Evolutionary conservation across 75 land plant species (phyloP).

Genomic region (Ceratopteris richardii): DNA sequence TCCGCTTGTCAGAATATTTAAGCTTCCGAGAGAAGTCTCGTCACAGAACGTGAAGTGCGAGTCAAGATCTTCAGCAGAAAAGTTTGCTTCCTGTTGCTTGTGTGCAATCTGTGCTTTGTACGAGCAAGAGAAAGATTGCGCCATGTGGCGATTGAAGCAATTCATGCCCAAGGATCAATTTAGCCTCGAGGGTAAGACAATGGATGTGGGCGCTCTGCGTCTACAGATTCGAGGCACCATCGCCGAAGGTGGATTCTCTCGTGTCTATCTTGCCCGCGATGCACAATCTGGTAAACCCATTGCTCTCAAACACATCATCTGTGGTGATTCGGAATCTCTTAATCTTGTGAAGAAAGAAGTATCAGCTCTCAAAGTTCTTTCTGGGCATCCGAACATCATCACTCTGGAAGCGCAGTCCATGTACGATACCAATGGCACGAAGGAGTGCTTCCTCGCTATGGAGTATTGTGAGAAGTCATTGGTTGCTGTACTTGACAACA

Average conservation of each 20-base stretch:
- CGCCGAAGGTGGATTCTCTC: conserved; percentile 93
- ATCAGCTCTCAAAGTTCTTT: conserved; percentile 62
- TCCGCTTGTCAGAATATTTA: too few relatives aligned
- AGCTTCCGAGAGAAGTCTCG: too few relatives aligned
- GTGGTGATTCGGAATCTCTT: conserved; percentile 72
- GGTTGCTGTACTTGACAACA: conserved; percentile 69
- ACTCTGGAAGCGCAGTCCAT: conserved; percentile 60
- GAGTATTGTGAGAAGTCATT: conserved; percentile 86
- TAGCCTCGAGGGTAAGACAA: conserved; percentile 71
- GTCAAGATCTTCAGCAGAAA: too few relatives aligned
- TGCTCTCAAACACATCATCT: conserved; percentile 91
- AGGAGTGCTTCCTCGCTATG: conserved; percentile 80
- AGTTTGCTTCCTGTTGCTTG: too few relatives aligned
- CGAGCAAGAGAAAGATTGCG: too few relatives aligned
- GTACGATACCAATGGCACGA: conserved; percentile 69
- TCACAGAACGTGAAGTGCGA: too few relatives aligned
- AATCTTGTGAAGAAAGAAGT: conserved; percentile 81
- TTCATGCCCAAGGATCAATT: conserved; percentile 46
- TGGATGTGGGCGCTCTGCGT: conserved; percentile 74
- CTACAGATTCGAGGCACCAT: conserved; percentile 55
- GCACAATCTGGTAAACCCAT: conserved; percentile 54
- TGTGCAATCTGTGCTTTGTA: too few relatives aligned
- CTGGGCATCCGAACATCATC: conserved; percentile 80
- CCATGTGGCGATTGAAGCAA: conserved; percentile 25
- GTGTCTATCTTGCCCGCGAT: conserved; percentile 81